Conservation (phyloP, 768 basidiomycete genomes). For the Piloderma croceum region DNA sequence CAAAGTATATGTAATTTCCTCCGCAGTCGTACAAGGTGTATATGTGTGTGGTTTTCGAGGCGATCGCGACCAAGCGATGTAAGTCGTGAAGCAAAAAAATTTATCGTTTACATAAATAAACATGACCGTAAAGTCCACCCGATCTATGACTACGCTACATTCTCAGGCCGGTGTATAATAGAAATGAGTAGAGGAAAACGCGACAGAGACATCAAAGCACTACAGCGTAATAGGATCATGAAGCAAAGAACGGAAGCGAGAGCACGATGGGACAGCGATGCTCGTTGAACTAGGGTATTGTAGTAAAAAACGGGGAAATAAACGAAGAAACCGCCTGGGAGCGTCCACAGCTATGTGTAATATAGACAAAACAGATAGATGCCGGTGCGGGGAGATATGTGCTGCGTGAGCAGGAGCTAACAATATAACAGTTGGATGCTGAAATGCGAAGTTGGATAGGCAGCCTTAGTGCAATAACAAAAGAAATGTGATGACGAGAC, state of each 20-base stretch:
- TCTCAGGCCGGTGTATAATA: no score
- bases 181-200: no score
- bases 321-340: neutral
- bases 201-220: no score
- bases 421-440: neutral
- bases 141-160: no score
- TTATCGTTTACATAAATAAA: no score
- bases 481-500: neutral
- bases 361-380: neutral
- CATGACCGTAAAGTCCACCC: no score
- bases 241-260: neutral
- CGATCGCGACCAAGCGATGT: no score
- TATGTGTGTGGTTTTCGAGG: no score
- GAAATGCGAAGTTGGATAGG: neutral
- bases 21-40: no score
- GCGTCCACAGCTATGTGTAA: neutral
- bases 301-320: neutral
- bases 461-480: neutral
- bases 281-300: neutral
- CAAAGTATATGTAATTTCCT: no score
- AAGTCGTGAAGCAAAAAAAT: no score
- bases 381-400: neutral
- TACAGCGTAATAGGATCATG: neutral
- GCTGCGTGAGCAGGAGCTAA: neutral
- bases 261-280: neutral